Conservation (phyloP, 2,329 filamentous ascomycete species). For the Polychaeton citri region DNA sequence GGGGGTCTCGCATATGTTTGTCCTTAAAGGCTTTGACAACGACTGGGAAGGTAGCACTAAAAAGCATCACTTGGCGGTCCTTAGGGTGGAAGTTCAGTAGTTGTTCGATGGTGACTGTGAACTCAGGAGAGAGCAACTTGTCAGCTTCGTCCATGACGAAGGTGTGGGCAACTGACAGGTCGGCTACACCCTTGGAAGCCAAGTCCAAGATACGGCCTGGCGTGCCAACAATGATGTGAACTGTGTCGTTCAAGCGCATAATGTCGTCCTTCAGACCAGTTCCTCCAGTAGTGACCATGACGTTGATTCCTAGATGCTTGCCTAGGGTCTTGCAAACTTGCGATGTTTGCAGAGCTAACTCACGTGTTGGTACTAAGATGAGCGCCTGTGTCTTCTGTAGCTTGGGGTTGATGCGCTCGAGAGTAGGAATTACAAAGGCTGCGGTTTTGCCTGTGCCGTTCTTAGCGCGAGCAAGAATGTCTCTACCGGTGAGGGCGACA, state of each 20-base stretch:
- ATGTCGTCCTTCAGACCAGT: conserved; percentile 94
- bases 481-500: conserved; percentile 84
- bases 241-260: conserved; percentile 80
- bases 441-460: conserved; percentile 98
- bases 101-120: conserved; percentile 95
- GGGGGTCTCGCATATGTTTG: conserved; percentile 91
- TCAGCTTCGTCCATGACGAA: conserved; percentile 99
- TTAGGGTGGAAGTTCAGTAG: conserved; percentile 90
- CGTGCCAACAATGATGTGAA: conserved; percentile 96
- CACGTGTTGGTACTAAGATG: conserved; percentile 90
- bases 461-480: conserved; percentile 92
- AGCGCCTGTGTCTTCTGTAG: conserved; percentile 92
- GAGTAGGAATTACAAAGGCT: conserved; percentile 88
- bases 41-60: conserved; percentile 93
- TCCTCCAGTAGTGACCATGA: conserved; percentile 98
- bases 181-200: conserved; percentile 89
- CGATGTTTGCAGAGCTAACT: conserved; percentile 94
- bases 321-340: conserved; percentile 98
- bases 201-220: conserved; percentile 92
- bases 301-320: conserved; percentile 92
- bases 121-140: conserved; percentile 91
- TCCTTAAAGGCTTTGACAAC: conserved; percentile 97
- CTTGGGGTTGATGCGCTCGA: conserved; percentile 94
- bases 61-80: conserved; percentile 97
- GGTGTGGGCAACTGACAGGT: conserved; percentile 89